Base-by-base conservation (phyloP, 805 yeast species). In the Candida qinlingensis region DNA sequence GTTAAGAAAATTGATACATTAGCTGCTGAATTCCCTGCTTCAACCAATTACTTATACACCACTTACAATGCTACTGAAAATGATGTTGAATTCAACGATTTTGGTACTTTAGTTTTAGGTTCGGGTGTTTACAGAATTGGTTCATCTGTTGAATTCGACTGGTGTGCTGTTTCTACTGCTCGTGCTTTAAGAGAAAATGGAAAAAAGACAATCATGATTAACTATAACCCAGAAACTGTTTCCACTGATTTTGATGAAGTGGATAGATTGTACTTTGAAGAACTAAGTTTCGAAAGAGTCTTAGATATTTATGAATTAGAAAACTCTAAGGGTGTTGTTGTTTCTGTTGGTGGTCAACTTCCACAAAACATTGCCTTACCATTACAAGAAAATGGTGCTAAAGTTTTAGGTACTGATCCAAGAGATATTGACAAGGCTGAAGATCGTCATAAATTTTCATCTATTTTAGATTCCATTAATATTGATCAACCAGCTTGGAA, bases 41-140 rank as follows among this genome's bases (percentile, higher is more conserved):
- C 84, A 61, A 92, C 99, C 48, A 92, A 92, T 76, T 92, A 92
- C 70, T 76, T 92, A 60, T 92, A 92, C 81, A 87, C 96, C 45
- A 92, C 99, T 42, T 92, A 92, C 73, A 92, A 91, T 64, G 99
- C 97, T 49, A 77, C 87, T 50, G 75, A 81, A 49, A 84, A 83
- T 56, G 99, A 92, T 68, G 84, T 92, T 43, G 78, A 74, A 41
- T 94, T 92, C 65, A 80, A 85, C 61, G 98, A 92, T 51, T 77
- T 87, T 57, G 98, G 98, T 64, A 85, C 94, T 52, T 74, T 94
- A 81, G 98, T 92, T 38, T 77, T 92, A 60, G 99, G 98, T 47
- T 90, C 97, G n/a, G 98, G 99, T 75, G 99, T 94, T 45, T 92
- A 92, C 80, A 82, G 99, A 71, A 92, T 92, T 68, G 99, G 99